Evolutionary conservation across 176 grass and related monocot species (phyloP), one percentile per base, ranked within the genome.

Genomic region (Oryza glaberrima): DNA sequence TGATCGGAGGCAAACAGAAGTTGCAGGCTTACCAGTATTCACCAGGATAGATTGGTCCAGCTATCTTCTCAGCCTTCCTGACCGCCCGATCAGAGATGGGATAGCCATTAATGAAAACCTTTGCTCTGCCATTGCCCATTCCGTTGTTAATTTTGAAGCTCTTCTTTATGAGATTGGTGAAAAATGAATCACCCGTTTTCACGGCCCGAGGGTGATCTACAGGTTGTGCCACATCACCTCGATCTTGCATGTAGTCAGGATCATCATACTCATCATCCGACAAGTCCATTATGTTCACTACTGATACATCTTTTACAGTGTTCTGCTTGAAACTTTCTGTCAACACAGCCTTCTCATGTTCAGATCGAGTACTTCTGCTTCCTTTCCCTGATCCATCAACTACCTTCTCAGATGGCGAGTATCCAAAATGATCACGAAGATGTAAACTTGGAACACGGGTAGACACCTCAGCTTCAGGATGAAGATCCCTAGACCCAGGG

Each of bases 161-260:
- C 84, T 96, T 99, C 84, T 96, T 99, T 89, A 99, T 94, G 60
- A 99, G 90, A 89, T 87, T 94, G 60, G 90, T 82, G 43, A 99
- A 86, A 67, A 96, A 99, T n/a, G 94, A 96, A 69, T 99, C 93
- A 8, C 93, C 86, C 32, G 67, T 83, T 79, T 94, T 91, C 20
- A 66, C 30, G 48, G 66, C 69, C 72, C 45, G 87, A 70, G 81
- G 81, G 40, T 85, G 89, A 60, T 86, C 86, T 3, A 85, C 63
- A 45, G 86, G 71, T 73, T 80, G 83, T 8, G 56, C 4, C 34
- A 47, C 78, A 26, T 85, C 90, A 70, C 32, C 73, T 22, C 83
- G 86, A 92, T 96, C 88, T 79, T 99, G 88, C 68, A 76, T 88
- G 36, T 86, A 90, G 38, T 87, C 91, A 8, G 67, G 82, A 71